Conservation (phyloP, 208 protist genomes). For the Leishmania amazonensis region DNA sequence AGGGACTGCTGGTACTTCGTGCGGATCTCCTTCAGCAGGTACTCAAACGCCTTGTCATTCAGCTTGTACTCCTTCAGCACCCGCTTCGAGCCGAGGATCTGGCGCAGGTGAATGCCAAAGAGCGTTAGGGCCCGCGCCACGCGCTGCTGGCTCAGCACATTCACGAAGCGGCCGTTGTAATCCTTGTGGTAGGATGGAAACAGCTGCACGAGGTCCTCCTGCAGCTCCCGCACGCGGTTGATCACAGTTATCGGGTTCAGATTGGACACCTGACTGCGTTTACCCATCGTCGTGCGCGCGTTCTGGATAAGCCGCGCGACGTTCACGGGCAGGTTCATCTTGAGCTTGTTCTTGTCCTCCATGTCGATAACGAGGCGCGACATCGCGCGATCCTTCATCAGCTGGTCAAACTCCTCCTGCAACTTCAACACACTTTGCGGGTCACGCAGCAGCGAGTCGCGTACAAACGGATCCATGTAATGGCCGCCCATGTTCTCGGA, state of each 20-base stretch:
- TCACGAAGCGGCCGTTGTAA: constrained; percentile 62
- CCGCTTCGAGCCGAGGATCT: constrained; percentile 93
- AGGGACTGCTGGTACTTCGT: constrained; percentile 93
- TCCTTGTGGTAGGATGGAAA: constrained; percentile 82
- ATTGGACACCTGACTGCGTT: constrained; percentile 88
- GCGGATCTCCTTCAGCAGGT: constrained; percentile 96
- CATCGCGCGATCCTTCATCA: constrained; percentile 82
- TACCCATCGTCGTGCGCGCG: constrained; percentile 93
- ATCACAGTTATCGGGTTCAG: constrained; percentile 92
- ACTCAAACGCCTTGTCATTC: constrained; percentile 96
- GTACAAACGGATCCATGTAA: constrained; percentile 89
- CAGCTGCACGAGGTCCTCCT: constrained; percentile 81
- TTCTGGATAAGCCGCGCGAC: constrained; percentile 96
- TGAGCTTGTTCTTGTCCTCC: constrained; percentile 62
- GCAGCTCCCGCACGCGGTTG: constrained; percentile 69
- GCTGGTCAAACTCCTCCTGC: constrained; percentile 91
- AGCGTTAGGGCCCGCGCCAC: constrained; percentile 96
- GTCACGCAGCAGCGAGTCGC: constrained; percentile 84
- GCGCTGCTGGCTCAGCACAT: constrained; percentile 89
- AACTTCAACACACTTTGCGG: constrained; percentile 69
- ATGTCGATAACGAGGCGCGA: constrained; percentile 73
- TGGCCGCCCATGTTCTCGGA: constrained; percentile 68
- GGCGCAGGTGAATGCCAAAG: constrained; percentile 95
- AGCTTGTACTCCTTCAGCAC: constrained; percentile 96
- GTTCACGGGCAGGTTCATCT: constrained; percentile 94